Evolutionary conservation across 805 yeast species (phyloP), one percentile per base, ranked within the genome.

Genomic region (Suhomyces sp.): DNA sequence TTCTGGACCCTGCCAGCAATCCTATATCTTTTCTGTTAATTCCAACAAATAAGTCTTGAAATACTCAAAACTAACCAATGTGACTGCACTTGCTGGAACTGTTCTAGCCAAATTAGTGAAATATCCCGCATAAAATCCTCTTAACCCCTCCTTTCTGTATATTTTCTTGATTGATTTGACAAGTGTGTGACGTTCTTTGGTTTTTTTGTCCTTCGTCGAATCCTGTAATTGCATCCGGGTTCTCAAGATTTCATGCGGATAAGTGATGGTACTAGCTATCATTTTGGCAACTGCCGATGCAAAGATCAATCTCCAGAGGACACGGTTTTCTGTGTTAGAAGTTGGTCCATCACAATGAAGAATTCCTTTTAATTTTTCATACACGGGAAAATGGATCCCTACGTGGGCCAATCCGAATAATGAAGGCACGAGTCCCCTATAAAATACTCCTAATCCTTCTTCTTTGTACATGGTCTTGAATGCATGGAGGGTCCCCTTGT

Each of bases 11-110:
- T 6, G 11, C n/a, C n/a, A n/a, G n/a, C n/a, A n/a, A n/a, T n/a
- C n/a, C 13, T 34, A 31, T 15, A 16, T 18, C 33, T 50, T 53
- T 5, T 60, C 63, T 31, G 61, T 54, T 16, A 59, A 44, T 29
- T 56, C 63, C 34, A 66, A 48, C 42, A 81, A 64, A 50, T 75
- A 76, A 25, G 72, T 69, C 54, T 78, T 79, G 56, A 83, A 74
- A 56, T 82, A 83, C 54, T 93, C 98, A 59, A 86, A 93, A 19
- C 95, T 85, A 7, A 91, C 88, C 48, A 93, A 69, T 2, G 98
- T 93, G n/a, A 91, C 87, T 1, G 97, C 97, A 48, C 88, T 78
- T 1, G 96, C 90, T 3, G 98, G 98, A 0, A 91, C 87, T 0
- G 98, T 93, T 48, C 98, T 70, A 19, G 87, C 77, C 51, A 93